These are phyloP conservation scores for Hymenoscyphus repandus DNA, from an alignment of 2,329 filamentous ascomycete species.

Conservation along the genomic window DNA sequence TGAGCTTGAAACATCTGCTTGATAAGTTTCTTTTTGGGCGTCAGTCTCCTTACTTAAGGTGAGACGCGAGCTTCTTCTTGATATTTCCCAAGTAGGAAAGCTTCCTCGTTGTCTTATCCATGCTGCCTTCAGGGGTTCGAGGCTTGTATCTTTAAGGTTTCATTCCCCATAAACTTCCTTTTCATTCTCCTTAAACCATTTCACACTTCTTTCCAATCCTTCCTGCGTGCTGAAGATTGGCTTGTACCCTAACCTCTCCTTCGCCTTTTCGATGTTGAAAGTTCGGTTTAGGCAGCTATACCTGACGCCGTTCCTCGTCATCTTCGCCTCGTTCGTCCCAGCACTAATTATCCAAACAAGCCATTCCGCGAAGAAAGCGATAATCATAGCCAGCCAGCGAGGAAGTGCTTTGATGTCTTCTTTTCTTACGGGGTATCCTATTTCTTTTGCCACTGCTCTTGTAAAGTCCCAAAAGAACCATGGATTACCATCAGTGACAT, in stretches of 20 bases:
- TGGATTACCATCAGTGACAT: slow-evolving; percentile 81
- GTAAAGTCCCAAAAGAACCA: slow-evolving; percentile 86
- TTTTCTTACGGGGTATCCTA: slow-evolving; percentile 34
- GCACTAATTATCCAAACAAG: slow-evolving; percentile 3
- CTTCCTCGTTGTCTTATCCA: no score
- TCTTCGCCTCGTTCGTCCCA: neutral
- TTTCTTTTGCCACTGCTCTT: slow-evolving; percentile 64
- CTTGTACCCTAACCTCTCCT: slow-evolving; percentile 38
- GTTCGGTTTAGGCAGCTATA: slow-evolving; percentile 7
- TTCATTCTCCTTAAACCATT: neutral
- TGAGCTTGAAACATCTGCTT: no score
- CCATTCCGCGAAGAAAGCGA: slow-evolving; percentile 7
- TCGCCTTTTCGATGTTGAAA: slow-evolving; percentile 29
- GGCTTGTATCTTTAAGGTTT: no score
- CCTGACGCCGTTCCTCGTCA: slow-evolving; percentile 4
- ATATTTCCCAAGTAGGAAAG: no score
- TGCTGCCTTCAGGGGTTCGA: no score
- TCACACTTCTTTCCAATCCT: slow-evolving; percentile 19
- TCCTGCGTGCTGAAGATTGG: slow-evolving; percentile 41
- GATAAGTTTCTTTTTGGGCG: no score
- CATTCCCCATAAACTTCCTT: no score
- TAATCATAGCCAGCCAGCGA: neutral
- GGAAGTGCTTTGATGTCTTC: slow-evolving; percentile 7
- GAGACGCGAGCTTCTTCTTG: no score
- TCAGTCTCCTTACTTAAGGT: no score